phyloP scores from a whole-genome alignment of 805 yeast genomes.

The Pichia nanzhaoensis region DNA sequence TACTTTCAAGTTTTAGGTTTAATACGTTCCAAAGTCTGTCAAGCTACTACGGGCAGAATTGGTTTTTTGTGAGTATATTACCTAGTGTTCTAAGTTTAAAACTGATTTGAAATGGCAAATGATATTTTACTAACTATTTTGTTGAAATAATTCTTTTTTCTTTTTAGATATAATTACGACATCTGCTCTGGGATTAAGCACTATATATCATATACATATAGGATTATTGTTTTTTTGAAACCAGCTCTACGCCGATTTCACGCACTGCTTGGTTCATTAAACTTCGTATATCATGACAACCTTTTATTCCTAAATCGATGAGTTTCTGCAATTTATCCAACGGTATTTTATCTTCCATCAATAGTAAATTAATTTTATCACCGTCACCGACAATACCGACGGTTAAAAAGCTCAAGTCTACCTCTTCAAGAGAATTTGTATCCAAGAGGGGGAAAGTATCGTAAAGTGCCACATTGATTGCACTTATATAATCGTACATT shows the following conservation, averaged over 20 bases:
- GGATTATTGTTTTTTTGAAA: conserved; percentile 21
- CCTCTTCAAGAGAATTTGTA: conserved; percentile 74
- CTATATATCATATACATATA: too few species aligned
- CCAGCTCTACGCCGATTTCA: conserved; percentile 54
- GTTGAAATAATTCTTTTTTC: too few species aligned
- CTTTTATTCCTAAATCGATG: conserved; percentile 77
- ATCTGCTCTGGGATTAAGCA: too few species aligned
- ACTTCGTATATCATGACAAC: conserved; percentile 74
- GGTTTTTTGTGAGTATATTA: too few species aligned
- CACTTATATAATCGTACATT: conserved; percentile 82
- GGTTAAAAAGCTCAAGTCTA: conserved; percentile 73
- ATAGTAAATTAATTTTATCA: conserved; percentile 67
- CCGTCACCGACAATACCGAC: conserved; percentile 79
- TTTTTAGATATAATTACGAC: too few species aligned
- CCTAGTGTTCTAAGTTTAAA: too few species aligned
- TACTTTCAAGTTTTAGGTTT: too few species aligned
- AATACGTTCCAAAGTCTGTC: too few species aligned
- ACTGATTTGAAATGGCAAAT: too few species aligned
- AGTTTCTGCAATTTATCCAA: conserved; percentile 72
- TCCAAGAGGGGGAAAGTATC: conserved; percentile 76
- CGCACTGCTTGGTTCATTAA: conserved; percentile 84
- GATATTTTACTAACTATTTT: too few species aligned
- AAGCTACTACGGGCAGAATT: too few species aligned
- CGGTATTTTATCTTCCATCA: conserved; percentile 80
- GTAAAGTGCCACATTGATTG: conserved; percentile 72